Conservation (phyloP, 495 filamentous ascomycete species). For the Aspergillus affinis region DNA sequence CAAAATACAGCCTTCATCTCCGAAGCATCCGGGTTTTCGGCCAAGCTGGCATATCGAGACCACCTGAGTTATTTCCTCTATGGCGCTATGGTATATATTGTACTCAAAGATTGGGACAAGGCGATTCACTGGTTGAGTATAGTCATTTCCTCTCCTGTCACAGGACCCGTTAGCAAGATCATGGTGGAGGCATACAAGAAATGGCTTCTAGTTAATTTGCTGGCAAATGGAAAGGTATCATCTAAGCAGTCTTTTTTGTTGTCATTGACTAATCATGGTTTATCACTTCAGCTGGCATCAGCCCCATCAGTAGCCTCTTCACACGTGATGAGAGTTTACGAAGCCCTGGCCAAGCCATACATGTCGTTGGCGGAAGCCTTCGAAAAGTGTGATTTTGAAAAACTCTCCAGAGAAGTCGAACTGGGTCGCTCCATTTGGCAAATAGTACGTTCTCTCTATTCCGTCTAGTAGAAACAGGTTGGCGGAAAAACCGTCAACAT, state of each 20-base stretch:
- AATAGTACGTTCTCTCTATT: constrained; percentile 46
- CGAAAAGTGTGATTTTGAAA: constrained; percentile 53
- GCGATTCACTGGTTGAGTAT: constrained; percentile 70
- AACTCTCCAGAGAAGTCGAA: constrained; percentile 59
- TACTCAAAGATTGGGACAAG: constrained; percentile 65
- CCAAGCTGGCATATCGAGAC: constrained; percentile 53
- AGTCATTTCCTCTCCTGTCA: constrained; percentile 63
- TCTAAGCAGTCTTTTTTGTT: constrained; percentile 19
- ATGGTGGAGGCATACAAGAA: constrained; percentile 94
- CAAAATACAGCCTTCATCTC: constrained; percentile 54
- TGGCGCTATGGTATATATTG: constrained; percentile 77
- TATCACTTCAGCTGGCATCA: constrained; percentile 28
- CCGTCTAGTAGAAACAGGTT: not conserved
- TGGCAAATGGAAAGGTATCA: constrained; percentile 67
- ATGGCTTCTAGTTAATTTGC: constrained; percentile 77
- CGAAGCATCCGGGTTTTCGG: constrained; percentile 55
- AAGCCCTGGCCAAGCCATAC: constrained; percentile 67
- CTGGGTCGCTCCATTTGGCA: constrained; percentile 56
- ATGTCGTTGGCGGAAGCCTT: constrained; percentile 67
- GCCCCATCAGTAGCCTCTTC: constrained; percentile 47
- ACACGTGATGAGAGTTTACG: constrained; percentile 55
- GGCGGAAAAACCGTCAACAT: constrained; percentile 1
- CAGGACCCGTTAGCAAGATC: constrained; percentile 62
- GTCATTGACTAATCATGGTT: not conserved
- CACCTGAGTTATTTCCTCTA: constrained; percentile 78